Evolutionary conservation across 805 yeast genomes (phyloP), one percentile per base, ranked within the genome.

Genomic region (Zygoascus ofunaensis): DNA sequence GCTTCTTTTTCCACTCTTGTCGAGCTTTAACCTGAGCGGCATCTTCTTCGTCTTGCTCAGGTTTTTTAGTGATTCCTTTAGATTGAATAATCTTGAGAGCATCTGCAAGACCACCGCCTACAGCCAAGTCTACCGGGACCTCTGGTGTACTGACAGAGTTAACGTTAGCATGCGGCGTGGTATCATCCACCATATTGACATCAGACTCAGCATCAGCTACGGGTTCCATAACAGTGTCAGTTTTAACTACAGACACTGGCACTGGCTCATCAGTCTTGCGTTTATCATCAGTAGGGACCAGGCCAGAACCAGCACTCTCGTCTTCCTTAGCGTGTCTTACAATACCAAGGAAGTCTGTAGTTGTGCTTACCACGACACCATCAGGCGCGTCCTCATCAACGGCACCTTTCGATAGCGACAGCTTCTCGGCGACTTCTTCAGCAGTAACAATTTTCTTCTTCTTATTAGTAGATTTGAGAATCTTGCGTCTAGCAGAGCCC

Each of bases 361-460:
- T 73, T 20, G 66, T 73, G 51, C 73, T 73, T 20, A 71, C 57
- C 1, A 67, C 61, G 20, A 69, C 22, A 5, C 56, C 60, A 5
- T 52, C 44, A 52, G 57, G n/a, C 3, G 49, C 38, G 46, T 51
- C 47, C 47, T 51, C 55, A 12, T 51, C 49, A 2, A 55, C 50
- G 17, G 18, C 2, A 3, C 53, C 45, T 32, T 55, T 49, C 26
- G 63, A 65, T 21, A 53, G 55, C 22, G 58, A 53, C 3, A 74
- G 59, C 41, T 71, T 71, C 10, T 53, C 49, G 0, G 72, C 76
- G 2, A 73, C 42, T 35, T 52, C 52, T 33, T 55, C 57, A 2
- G 57, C 55, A 1, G 51, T 46, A 17, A 47, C 32, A n/a, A 44
- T 41, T 33, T 48, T 51, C 37, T 48, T 41, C 41, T 53, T 41